Percentiles rank a stretch among this genome's conserved stretches.
phyloP scores from a whole-genome alignment of 306 rosid genomes.

The Biancaea sappan region DNA sequence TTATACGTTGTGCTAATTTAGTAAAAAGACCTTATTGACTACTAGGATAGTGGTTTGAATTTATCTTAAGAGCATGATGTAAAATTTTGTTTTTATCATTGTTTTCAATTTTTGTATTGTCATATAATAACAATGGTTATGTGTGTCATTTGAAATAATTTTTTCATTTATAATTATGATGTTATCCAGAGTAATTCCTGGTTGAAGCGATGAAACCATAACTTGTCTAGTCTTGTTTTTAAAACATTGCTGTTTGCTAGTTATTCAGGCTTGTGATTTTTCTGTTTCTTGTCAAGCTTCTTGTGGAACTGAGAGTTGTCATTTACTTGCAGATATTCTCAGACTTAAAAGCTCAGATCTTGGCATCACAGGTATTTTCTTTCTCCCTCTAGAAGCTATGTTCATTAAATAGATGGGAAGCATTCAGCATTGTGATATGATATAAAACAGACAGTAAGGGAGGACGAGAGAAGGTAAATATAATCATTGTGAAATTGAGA shows the following conservation, averaged over 20 bases:
- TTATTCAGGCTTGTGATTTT: neutral
- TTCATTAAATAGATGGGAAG: neutral
- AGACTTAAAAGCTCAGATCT: conserved; percentile 52
- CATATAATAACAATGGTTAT: neutral
- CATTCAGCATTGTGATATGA: neutral
- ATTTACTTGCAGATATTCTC: conserved; percentile 50
- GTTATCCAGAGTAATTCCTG: no score
- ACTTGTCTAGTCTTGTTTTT: neutral
- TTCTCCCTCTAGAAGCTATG: neutral
- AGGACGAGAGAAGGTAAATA: neutral
- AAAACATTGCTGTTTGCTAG: neutral
- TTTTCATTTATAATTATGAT: no score
- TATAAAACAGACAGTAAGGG: neutral
- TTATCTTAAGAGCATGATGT: neutral
- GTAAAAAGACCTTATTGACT: neutral
- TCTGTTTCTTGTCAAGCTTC: neutral
- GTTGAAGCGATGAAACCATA: neutral
- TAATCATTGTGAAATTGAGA: neutral
- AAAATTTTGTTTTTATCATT: neutral
- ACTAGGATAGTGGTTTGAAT: neutral
- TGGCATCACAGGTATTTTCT: conserved; percentile 53
- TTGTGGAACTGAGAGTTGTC: conserved; percentile 24
- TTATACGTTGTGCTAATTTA: neutral
- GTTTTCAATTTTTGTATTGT: neutral
- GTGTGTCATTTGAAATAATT: no score